Base-by-base conservation (phyloP, 805 yeast species). In the Candida namnaoensis region DNA sequence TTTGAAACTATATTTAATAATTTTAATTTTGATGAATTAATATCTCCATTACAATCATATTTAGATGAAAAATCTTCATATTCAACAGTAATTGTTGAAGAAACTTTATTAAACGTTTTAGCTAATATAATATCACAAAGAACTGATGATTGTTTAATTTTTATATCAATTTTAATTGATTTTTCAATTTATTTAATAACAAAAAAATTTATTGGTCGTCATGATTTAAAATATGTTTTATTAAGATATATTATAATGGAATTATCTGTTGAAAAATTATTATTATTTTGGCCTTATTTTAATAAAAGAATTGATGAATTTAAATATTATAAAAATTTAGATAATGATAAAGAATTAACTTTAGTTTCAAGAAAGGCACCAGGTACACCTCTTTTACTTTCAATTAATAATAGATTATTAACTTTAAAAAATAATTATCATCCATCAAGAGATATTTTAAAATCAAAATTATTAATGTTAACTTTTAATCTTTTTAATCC, bases 211-310 rank as follows among this genome's bases (percentile, higher is more conserved):
- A 34, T 34, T 4, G 40, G 47, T 11, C 39, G 37, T 11, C 32
- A 34, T 23, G 51, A 53, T 35, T 14, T 50, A 28, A 48, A 51
- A 4, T 39, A 47, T 15, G 33, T 45, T 27, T 32, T 54, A 14
- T 13, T 48, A 5, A 32, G 34, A 4, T 19, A 26, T 1, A 23
- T 49, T 4, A 30, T 55, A 12, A 41, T 28, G 4, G 47, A 40
- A 12, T 32, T 44, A 2, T 32, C 49, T 3, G 41, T 41, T 2
- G 44, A 44, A 7, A 45, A 49, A 50, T 38, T 54, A 2, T 32
- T 55, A 9, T 34, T 35, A 10, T 53, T 55, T 32, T 54, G 55
- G 56, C 36, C 49, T 0, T 54, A 35, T 35, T 41, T 55, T n/a
- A 44, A 51, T 3, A 10, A 14, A 7, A 41, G 60, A 38, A 38